Evolutionary conservation across 129 eudicot species (phyloP).

Genomic region (Erigeron canadensis): DNA sequence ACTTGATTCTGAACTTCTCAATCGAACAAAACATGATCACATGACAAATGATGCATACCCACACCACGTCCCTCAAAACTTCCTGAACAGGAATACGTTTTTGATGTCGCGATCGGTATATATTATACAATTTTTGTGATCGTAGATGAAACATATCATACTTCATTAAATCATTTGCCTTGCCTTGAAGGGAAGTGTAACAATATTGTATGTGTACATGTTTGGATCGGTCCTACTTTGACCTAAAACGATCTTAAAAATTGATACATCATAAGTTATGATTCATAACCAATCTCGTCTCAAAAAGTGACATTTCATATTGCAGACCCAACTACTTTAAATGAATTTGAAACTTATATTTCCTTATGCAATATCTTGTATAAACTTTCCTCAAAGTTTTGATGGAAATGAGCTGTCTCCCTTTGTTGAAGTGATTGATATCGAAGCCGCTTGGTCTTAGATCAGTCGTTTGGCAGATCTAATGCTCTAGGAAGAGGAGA

Average conservation of each 20-base stretch:
- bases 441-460: no score
- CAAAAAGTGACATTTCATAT: background rate
- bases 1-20: background rate
- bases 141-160: conserved; percentile 23
- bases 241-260: background rate
- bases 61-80: background rate
- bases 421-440: no score
- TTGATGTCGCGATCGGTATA: background rate
- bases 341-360: background rate
- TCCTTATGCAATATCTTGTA: no score
- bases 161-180: conserved; percentile 30
- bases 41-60: conserved; percentile 22
- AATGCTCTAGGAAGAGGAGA: no score
- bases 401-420: no score
- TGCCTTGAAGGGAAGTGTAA: conserved; percentile 31
- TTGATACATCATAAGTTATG: background rate
- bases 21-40: conserved; percentile 27
- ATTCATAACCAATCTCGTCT: background rate
- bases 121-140: conserved; percentile 15
- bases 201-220: conserved; percentile 14
- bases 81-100: background rate
- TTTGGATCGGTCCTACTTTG: conserved; percentile 8
- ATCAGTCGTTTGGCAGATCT: no score
- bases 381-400: no score
- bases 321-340: background rate